Evolutionary conservation across 352 stramenopile species (phyloP), one percentile per base, ranked within the genome.

Genomic region (Phytophthora parvispora): DNA sequence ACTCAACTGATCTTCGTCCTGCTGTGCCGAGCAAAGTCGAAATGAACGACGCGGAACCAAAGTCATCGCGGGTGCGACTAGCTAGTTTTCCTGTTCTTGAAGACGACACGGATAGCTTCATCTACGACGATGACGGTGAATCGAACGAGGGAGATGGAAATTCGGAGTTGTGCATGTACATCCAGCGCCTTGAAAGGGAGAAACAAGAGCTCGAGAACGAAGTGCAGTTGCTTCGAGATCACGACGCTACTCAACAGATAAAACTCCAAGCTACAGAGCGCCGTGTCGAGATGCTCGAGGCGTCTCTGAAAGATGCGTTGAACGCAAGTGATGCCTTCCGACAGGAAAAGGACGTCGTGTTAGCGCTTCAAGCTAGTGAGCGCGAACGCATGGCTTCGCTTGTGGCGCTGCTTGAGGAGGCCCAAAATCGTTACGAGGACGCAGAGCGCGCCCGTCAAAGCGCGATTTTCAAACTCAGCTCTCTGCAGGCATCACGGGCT

Each of bases 401-500:
- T 20, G 75, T 64, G 0, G 54, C 61, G 1, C 53, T 84, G 16
- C 63, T 90, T 1, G 77, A 92, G 38, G 72, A 79, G 34, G 47
- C 78, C 1, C 74, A 88, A 67, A 70, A 60, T 27, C 74, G 81
- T 28, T 82, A 77, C 16, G 85, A 91, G 22, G 81, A 90, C 38
- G 72, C 83, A 12, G 85, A 91, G 70, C 72, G 74, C 43, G 79
- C 81, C 24, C 69, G 83, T 13, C 83, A 90, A 60, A 81, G 76
- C 50, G 83, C 81, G 0, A 74, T 90, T 16, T 90, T 90, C 65
- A 85, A 88, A 64, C 75, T 93, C 59, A 91, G 83, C 28, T 81
- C 86, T 40, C 57, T 90, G 25, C 80, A 90, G 62, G 72, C 76
- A 15, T 65, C 73, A 12, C 71, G 78, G 36, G 72, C 67, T 5